Percentiles rank a stretch among this genome's conserved stretches.
These are phyloP conservation scores for Ceratopteris richardii DNA, from an alignment of 75 land plant genomes.

Conservation along the genomic window DNA sequence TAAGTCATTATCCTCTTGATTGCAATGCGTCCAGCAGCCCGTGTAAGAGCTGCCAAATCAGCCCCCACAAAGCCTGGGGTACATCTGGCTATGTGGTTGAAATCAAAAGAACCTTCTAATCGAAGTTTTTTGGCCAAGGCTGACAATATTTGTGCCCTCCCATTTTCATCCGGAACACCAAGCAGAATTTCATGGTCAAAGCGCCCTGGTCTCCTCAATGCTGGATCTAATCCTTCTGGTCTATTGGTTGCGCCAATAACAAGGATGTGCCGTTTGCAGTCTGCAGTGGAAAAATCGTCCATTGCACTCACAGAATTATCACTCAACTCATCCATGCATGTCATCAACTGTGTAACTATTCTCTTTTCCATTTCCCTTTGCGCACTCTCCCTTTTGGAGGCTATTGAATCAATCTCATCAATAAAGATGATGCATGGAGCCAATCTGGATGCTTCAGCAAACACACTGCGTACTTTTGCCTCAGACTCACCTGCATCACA, in stretches of 20 bases:
- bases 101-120: conserved; percentile 79
- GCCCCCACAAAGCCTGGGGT: conserved; percentile 99
- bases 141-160: conserved; percentile 64
- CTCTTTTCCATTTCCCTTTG: conserved; percentile 95
- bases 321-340: conserved; percentile 89
- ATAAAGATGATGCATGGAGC: conserved; percentile 89
- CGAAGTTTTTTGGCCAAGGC: conserved; percentile 55
- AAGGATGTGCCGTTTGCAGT: conserved; percentile 53
- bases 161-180: conserved; percentile 89
- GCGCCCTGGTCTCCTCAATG: conserved; percentile 81
- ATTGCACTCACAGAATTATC: conserved; percentile 11
- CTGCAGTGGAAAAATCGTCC: conserved; percentile 17
- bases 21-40: conserved; percentile 75
- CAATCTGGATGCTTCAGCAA: conserved; percentile 68
- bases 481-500: conserved; percentile 93
- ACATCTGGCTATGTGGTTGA: conserved; percentile 60
- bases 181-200: conserved; percentile 81
- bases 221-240: conserved; percentile 93
- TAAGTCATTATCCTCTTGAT: conserved; percentile 55
- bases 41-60: conserved; percentile 63
- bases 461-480: conserved; percentile 74
- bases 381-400: conserved; percentile 79
- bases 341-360: conserved; percentile 91
- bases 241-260: conserved; percentile 99
- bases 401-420: conserved; percentile 94